Conservation (phyloP, 768 basidiomycete species). For the Termitomyces sp. region DNA sequence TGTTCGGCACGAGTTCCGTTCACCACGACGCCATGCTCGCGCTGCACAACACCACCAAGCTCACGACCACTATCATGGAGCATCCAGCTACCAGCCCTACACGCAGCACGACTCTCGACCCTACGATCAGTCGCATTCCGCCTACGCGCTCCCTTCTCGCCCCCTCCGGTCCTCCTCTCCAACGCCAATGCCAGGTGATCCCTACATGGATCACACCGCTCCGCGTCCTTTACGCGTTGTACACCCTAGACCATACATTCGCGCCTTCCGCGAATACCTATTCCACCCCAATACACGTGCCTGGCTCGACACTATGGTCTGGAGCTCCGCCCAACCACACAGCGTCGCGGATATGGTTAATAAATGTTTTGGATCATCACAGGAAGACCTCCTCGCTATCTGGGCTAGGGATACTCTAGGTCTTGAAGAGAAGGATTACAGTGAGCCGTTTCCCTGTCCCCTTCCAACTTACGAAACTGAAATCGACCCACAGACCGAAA, state of each 20-base stretch:
- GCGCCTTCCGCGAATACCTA: conserved; percentile 54
- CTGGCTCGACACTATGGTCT: conserved; percentile 84
- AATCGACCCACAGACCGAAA: conserved; percentile 28
- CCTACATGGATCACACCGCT: background rate
- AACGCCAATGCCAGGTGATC: background rate
- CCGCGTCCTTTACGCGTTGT: conserved; percentile 29
- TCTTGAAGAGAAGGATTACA: conserved; percentile 50
- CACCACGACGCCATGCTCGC: background rate
- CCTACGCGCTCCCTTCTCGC: background rate
- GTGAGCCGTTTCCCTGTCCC: conserved; percentile 36
- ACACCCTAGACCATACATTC: conserved; percentile 44
- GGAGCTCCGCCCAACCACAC: conserved; percentile 82
- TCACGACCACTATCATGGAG: background rate
- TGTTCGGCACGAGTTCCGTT: conserved; percentile 8
- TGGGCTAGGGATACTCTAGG: conserved; percentile 83
- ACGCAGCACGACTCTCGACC: background rate
- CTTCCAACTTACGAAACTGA: background rate
- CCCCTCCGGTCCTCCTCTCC: background rate
- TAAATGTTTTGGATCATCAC: conserved; percentile 43
- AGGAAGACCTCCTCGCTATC: conserved; percentile 45
- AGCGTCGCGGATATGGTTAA: conserved; percentile 56
- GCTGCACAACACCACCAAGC: background rate
- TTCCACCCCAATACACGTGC: conserved; percentile 50
- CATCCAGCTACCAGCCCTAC: background rate
- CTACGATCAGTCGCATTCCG: background rate